These are phyloP conservation scores for Panaeolus papilionaceus DNA, from an alignment of 768 basidiomycete genomes.

Conservation along the genomic window DNA sequence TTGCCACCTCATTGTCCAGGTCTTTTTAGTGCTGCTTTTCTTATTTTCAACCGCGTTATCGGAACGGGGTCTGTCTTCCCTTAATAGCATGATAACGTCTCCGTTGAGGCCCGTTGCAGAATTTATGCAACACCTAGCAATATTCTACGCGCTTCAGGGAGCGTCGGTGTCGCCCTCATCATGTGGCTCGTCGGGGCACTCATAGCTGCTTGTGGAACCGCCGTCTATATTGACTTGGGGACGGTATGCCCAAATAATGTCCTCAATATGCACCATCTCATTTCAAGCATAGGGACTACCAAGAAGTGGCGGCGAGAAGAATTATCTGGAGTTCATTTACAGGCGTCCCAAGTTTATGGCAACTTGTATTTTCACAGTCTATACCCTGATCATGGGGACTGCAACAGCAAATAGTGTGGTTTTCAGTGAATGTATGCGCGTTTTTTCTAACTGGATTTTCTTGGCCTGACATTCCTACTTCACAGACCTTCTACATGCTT, in stretches of 20 bases:
- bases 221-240: slow-evolving; percentile 78
- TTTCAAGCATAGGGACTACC: slow-evolving; percentile 60
- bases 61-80: slow-evolving; percentile 62
- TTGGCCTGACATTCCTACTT: neutral
- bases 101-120: slow-evolving; percentile 37
- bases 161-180: slow-evolving; percentile 68
- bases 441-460: neutral
- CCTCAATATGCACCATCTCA: neutral
- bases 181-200: slow-evolving; percentile 77
- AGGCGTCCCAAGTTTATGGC: slow-evolving; percentile 63
- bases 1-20: slow-evolving; percentile 35
- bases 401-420: slow-evolving; percentile 66
- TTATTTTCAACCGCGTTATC: slow-evolving; percentile 80
- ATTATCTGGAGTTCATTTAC: slow-evolving; percentile 77
- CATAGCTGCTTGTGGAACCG: slow-evolving; percentile 69
- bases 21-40: slow-evolving; percentile 59
- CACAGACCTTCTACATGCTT: slow-evolving; percentile 63
- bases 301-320: slow-evolving; percentile 77
- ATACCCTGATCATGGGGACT: slow-evolving; percentile 62
- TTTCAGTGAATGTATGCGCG: slow-evolving; percentile 72
- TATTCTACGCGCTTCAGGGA: slow-evolving; percentile 70
- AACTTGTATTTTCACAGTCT: slow-evolving; percentile 64
- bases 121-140: slow-evolving; percentile 76
- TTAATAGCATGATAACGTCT: neutral
- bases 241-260: slow-evolving; percentile 50